Evolutionary conservation across 495 filamentous ascomycete species (phyloP), one percentile per base, ranked within the genome.

Genomic region (Trichoderma erinaceum): DNA sequence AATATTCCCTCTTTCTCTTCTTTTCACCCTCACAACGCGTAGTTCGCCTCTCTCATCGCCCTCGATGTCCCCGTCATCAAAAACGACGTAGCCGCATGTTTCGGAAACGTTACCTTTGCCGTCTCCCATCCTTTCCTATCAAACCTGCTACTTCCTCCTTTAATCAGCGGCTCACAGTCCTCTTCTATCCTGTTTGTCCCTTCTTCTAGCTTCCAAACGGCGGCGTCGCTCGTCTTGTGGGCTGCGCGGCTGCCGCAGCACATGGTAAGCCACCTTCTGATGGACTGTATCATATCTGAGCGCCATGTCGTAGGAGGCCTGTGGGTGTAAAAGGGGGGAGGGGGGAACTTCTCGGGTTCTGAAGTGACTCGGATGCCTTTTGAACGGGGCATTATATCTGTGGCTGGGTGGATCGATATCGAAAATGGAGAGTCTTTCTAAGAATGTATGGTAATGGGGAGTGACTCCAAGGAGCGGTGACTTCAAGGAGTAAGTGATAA

Each of bases 31-130:
- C 70, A 78, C n/a, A 75, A 67, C 41, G 74, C 73, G 58, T 76
- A 76, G 64, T 80, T 80, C 8, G 73, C 75, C 50, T 68, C 68
- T 63, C 69, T 78, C 72, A 82, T 82, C 15, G 65, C 56, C 10
- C 68, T 68, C 10, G 78, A 69, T 8, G 79, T 79, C 18, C 80
- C 74, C 0, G 81, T 82, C 68, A 70, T 76, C 21, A 81, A 69
- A 70, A 77, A 78, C n/a, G 80, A 77, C 8, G 72, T 66, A 8
- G 71, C 76, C 4, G 82, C 78, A 63, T 84, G 78, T 1, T 74
- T 76, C 27, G 81, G 82, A 65, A 65, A 41, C 41, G 63, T 65
- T n/a, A 65, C 29, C 41, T 35, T 65, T 35, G 18, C 18, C 41
- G 35, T 21, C 63, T 41, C 63, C 41, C 18, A 41, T 18, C n/a